Conservation (phyloP, 495 filamentous ascomycete genomes). For the Beverwykella pulmonaria region DNA sequence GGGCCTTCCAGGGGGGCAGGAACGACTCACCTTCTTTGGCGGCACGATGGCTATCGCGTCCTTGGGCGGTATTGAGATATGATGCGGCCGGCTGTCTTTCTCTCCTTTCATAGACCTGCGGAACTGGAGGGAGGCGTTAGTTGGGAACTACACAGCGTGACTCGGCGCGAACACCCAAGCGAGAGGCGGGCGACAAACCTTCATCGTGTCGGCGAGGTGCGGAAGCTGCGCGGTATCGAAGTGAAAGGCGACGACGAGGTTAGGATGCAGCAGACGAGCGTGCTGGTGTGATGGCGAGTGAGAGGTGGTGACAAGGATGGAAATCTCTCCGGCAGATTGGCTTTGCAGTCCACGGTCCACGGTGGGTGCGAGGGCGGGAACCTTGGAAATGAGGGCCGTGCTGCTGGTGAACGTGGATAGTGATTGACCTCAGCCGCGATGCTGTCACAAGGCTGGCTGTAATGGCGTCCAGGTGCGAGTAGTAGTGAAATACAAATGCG, state of each 20-base stretch:
- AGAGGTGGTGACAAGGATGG: neutral
- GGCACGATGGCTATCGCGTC: slow-evolving; percentile 92
- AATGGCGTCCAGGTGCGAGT: too few species aligned
- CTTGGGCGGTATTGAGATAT: slow-evolving; percentile 88
- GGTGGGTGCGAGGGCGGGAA: slow-evolving; percentile 24
- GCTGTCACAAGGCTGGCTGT: neutral
- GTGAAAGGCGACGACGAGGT: neutral
- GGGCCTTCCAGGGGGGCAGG: neutral
- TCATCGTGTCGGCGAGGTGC: slow-evolving; percentile 20
- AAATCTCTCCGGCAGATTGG: neutral
- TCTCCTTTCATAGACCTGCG: slow-evolving; percentile 48
- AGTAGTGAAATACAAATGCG: too few species aligned
- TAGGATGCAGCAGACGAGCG: slow-evolving; percentile 12
- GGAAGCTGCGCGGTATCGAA: neutral
- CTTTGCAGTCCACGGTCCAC: neutral
- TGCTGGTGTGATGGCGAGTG: slow-evolving; percentile 1
- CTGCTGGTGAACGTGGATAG: neutral
- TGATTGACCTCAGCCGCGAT: neutral
- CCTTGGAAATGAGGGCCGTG: slow-evolving; percentile 21
- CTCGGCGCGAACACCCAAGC: slow-evolving; percentile 8
- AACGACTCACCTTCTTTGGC: slow-evolving; percentile 82
- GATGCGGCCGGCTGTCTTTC: slow-evolving; percentile 63
- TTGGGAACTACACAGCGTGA: slow-evolving; percentile 1
- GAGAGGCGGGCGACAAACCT: slow-evolving; percentile 30
- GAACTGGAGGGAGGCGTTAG: slow-evolving; percentile 42